A percentile compares a stretch with the other conserved stretches of the same genome.
phyloP scores from a whole-genome alignment of 306 rosid species.

The Begonia peltatifolia region DNA sequence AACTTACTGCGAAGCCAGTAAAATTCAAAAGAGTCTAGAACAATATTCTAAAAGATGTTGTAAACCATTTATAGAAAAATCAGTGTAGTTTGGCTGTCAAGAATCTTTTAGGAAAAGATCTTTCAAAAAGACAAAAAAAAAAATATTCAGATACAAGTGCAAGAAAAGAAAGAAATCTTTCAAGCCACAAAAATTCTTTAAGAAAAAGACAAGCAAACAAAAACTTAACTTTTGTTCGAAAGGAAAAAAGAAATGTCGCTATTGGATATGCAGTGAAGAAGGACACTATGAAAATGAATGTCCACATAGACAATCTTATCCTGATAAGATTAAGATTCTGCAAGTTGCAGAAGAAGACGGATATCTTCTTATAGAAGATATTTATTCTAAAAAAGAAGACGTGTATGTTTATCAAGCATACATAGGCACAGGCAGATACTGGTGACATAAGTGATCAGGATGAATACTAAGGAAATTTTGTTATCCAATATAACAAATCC shows the following conservation, averaged over 20 bases:
- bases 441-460: too few species aligned
- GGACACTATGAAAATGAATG: slow-evolving; percentile 1
- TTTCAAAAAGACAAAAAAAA: background rate
- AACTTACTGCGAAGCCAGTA: background rate
- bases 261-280: slow-evolving; percentile 1
- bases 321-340: background rate
- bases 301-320: background rate
- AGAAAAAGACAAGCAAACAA: background rate
- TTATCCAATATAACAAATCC: too few species aligned
- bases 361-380: background rate
- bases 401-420: background rate
- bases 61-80: background rate
- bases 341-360: background rate
- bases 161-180: background rate
- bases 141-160: background rate
- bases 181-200: background rate
- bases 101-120: background rate
- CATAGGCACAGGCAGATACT: background rate
- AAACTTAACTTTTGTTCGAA: background rate
- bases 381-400: background rate
- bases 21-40: background rate
- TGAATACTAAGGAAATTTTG: too few species aligned
- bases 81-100: background rate
- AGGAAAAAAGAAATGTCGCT: background rate
- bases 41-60: background rate